Evolutionary conservation across 2,329 filamentous ascomycete genomes (phyloP).

Genomic region (Trichoderma afroharzianum): DNA sequence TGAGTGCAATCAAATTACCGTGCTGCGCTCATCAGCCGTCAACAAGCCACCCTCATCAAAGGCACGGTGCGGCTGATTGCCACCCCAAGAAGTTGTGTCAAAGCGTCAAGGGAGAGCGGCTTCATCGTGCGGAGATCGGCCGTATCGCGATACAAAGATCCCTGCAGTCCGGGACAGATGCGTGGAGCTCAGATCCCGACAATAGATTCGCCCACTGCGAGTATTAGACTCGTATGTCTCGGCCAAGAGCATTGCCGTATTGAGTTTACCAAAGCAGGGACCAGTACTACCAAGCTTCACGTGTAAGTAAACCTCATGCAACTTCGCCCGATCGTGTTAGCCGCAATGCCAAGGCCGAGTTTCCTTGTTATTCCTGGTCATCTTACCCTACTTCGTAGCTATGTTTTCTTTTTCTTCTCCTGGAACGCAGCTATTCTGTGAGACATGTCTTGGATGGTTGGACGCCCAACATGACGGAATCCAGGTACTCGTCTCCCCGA

Average conservation of each 20-base stretch:
- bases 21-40: neutral
- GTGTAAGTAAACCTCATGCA: neutral
- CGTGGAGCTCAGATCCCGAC: neutral
- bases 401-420: neutral
- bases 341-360: neutral
- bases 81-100: neutral
- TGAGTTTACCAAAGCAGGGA: neutral
- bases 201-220: neutral
- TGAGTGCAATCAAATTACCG: neutral
- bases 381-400: neutral
- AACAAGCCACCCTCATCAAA: neutral
- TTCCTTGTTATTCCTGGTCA: neutral
- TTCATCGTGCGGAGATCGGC: neutral
- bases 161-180: neutral
- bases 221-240: neutral
- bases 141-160: neutral
- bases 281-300: neutral
- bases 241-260: neutral
- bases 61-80: neutral
- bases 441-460: neutral
- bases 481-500: neutral
- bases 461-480: neutral
- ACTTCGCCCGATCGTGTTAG: neutral
- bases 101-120: constrained; percentile 3
- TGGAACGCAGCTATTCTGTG: neutral